Evolutionary conservation across 2,329 filamentous ascomycete genomes (phyloP), one percentile per base, ranked within the genome.

Genomic region (Cladosporium sp.): DNA sequence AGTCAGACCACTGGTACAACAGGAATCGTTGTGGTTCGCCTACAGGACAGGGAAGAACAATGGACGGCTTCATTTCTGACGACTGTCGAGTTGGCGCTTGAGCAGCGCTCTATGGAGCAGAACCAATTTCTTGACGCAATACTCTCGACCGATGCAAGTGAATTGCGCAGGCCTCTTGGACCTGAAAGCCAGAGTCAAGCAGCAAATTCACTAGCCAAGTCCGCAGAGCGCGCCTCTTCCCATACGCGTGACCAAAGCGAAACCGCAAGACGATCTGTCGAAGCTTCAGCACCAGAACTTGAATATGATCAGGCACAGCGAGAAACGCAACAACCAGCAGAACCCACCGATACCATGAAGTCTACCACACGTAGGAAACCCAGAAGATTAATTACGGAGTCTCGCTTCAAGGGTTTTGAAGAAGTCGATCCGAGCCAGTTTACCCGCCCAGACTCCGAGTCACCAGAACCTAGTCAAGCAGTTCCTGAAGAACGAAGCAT

Each of bases 101-200:
- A 90, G 54, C 90, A 95, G 65, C 82, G 89, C 3, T 84, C 90
- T 2, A 85, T 96, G 47, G 84, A 92, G 59, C 90, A 96, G 63
- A 90, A 86, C 52, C 91, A 96, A 60, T 95, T 99, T 55, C 76
- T 99, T 2, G 89, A 96, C 66, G 88, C 88, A 1, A 93, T 99
- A 39, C 71, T 97, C 22, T 83, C 76, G n/a, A 86, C 86, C 44
- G 85, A 97, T 69, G 82, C 89, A 6, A 82, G 79, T 53, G 78
- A 80, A 38, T 74, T 97, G 17, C 83, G 88, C 52, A 80, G 83
- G 32, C 79, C 84, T 5, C 77, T 95, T 5, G 68, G 70, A 11
- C 68, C 70, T 2, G 77, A 85, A 52, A 64, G 58, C 9, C 47
- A 51, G 19, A 38, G 19, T 9, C 45, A 40, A 40, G 38, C 38